These are phyloP conservation scores for Prunus yedoensis DNA, from an alignment of 331 rosid species.

Conservation along the genomic window DNA sequence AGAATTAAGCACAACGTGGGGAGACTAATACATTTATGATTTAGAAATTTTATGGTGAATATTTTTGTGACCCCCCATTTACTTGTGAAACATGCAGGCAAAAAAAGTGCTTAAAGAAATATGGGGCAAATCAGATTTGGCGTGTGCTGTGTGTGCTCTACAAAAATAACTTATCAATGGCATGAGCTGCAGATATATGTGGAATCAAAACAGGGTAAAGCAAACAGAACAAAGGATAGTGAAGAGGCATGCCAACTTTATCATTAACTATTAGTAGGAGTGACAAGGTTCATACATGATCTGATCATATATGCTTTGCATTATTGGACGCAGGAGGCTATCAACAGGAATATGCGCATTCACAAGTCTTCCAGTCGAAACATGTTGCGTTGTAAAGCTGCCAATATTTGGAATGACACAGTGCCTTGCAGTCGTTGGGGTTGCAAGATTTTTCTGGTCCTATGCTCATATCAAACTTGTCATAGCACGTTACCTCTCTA, in stretches of 20 bases:
- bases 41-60: too few species aligned
- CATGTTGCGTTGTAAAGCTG: neutral
- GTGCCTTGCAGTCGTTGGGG: neutral
- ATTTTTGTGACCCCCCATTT: too few species aligned
- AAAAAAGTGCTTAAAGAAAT: too few species aligned
- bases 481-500: neutral
- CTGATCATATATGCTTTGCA: too few species aligned
- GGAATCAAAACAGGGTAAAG: neutral
- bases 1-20: too few species aligned
- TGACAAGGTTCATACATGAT: neutral
- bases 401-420: neutral
- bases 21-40: too few species aligned
- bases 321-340: neutral
- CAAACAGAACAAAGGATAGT: neutral
- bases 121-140: neutral
- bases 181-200: too few species aligned
- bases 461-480: neutral
- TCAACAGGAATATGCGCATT: neutral
- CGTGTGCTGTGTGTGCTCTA: neutral
- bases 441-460: neutral
- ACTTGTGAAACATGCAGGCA: too few species aligned
- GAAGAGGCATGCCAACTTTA: neutral
- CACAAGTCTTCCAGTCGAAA: neutral
- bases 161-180: neutral
- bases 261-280: neutral